Evolutionary conservation across 371 early-diverging fungal species (phyloP).

Genomic region (Rhizopus arrhizus): DNA sequence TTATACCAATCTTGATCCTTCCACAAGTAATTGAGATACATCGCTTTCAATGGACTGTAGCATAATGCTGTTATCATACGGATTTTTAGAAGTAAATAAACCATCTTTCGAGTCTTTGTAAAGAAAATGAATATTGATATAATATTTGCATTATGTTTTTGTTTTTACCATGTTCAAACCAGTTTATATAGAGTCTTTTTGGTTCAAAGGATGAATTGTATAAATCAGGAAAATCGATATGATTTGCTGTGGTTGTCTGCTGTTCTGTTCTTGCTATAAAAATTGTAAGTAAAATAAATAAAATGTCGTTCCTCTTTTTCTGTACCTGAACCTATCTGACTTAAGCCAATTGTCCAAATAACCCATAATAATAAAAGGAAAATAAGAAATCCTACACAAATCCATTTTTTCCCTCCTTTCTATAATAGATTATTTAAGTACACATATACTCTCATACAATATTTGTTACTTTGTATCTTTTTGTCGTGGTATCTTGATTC

Average conservation of each 20-base stretch:
- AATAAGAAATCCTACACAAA: constrained; percentile 31
- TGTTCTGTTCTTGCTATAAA: constrained; percentile 3
- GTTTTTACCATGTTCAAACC: constrained; percentile 55
- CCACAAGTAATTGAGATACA: constrained; percentile 31
- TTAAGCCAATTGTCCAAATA: constrained; percentile 42
- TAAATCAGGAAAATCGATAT: constrained; percentile 56
- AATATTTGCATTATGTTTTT: background rate
- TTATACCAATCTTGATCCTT: constrained; percentile 33
- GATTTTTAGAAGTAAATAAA: constrained; percentile 51
- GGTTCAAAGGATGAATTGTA: constrained; percentile 56
- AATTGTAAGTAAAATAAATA: background rate
- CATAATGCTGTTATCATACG: constrained; percentile 47
- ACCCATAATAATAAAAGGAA: constrained; percentile 30
- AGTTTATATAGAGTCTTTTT: constrained; percentile 41
- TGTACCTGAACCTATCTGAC: constrained; percentile 23
- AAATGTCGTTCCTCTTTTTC: background rate
- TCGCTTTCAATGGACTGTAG: constrained; percentile 41
- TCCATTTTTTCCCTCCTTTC: constrained; percentile 25
- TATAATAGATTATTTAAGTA: constrained; percentile 3
- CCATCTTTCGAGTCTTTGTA: constrained; percentile 46
- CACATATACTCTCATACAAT: background rate
- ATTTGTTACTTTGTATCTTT: constrained; percentile 4
- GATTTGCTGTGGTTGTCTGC: constrained; percentile 7
- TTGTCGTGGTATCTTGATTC: background rate
- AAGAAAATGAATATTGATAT: background rate